Percentiles rank a stretch among this genome's conserved stretches.
Conservation (phyloP, 768 basidiomycete species). For the Pholiota conissans region DNA sequence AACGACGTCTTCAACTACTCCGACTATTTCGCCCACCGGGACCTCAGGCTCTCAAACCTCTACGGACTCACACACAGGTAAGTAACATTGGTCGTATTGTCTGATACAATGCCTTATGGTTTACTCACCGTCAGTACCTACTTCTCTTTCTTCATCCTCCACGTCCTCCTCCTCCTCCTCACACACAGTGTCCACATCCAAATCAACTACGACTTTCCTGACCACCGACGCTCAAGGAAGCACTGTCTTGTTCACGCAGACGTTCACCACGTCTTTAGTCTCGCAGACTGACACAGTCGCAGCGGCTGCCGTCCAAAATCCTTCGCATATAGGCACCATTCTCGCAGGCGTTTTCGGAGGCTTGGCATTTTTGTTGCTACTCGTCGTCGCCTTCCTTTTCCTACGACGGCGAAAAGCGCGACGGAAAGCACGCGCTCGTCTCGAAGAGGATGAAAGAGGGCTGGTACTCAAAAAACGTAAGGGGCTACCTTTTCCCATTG, state of each 20-base stretch:
- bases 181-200: neutral
- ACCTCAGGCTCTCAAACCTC: neutral
- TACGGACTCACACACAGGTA: neutral
- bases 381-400: neutral
- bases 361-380: neutral
- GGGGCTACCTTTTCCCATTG: neutral
- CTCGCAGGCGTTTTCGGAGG: neutral
- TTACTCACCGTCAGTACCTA: too few relatives aligned
- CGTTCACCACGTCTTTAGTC: neutral
- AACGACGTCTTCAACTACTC: neutral
- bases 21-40: neutral
- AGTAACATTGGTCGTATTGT: too few relatives aligned
- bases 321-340: neutral
- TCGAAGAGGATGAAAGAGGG: neutral
- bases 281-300: neutral
- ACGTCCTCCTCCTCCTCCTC: too few relatives aligned
- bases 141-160: too few relatives aligned
- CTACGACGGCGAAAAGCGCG: neutral
- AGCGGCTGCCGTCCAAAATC: neutral
- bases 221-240: neutral
- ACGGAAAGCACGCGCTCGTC: neutral
- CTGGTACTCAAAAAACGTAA: neutral
- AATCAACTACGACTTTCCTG: neutral
- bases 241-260: neutral
- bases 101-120: too few relatives aligned